Base-by-base conservation (phyloP, 169 alveolate species). In the Plasmodium coatneyi region DNA sequence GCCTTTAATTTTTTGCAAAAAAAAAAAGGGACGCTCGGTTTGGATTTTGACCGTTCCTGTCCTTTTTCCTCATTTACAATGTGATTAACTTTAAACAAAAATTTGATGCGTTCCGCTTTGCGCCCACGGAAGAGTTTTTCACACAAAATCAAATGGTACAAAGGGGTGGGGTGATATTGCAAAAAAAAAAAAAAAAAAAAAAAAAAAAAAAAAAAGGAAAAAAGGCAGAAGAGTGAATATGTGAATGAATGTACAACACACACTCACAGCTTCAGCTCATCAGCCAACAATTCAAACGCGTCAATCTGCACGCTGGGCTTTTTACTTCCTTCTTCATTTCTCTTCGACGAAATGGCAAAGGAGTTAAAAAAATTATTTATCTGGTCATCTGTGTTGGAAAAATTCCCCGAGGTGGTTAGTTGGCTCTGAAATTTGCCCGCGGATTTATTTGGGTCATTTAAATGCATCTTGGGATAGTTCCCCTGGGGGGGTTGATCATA, bases 211-310 rank as follows among this genome's bases (percentile, higher is more conserved):
- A 56, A 56, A 56, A 19, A 14, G 72, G 30, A 14, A 56, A 41
- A 41, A 7, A 6, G 71, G 14, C 1, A 56, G 25, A 19, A 28
- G n/a, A 19, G 32, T 0, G 74, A 60, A 43, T 43, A 4, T 10
- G 10, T n/a, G n/a, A 19, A 14, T 0, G 74, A 60, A 43, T 43
- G n/a, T 10, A 43, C 54, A 56, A 19, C 74, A n/a, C 36, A 60
- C 25, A 60, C 56, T 56, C 81, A 87, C 43, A 87, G 71, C 54
- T 87, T 87, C 79, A 87, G 60, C 19, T 87, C 39, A 30, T 87
- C 82, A 25, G 93, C 84, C 82, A 87, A 78, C 6, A 87, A 32
- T 25, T 87, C 93, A 25, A 87, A 87, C 32, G 93, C 93, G 54
- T 87, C 93, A 5, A 87, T 34, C 71, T 87, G 80, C 16, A 87